Base-by-base conservation (phyloP, 164 flowering plant species). In the Houttuynia cordata region DNA sequence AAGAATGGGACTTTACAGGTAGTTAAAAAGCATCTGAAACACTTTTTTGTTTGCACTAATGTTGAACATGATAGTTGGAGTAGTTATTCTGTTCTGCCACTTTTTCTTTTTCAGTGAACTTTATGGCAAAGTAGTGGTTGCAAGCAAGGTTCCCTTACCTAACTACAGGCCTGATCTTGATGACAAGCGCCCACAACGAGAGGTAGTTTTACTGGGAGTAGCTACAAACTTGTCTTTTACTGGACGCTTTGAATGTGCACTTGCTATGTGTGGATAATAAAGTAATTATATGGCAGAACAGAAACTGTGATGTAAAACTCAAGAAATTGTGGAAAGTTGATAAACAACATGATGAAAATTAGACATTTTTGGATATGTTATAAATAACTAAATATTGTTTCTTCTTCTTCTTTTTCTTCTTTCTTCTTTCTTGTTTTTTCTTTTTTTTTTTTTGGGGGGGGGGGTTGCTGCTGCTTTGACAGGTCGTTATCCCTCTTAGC, bases 81-180 rank as follows among this genome's bases (percentile, higher is more conserved):
- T 30, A 30, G 37, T 30, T 30, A 30, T 30, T 30, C 37, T 30
- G 37, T 30, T 30, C 4, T 30, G 37, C 37, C 37, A 45, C 14
- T 45, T 12, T 45, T 45, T 45, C 13, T 17, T 10, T 45, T 45
- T 15, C 59, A 94, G 99, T 79, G 87, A 81, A 71, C 53, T 86
- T 18, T 94, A 91, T 73, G 97, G 96, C 37, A 94, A 91, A 76
- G 96, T 85, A 65, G 81, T 94, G 21, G 99, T 91, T 75, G 97
- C 87, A 40, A 94, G 99, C 79, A 94, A 91, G 80, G 85, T 79
- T 68, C 99, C 95, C 51, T 85, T 94, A 72, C 97, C 99, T 22
- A 86, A 94, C 72, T 94, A 94, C 65, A 63, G 99, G 61, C 97
- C 97, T 18, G 99, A 94, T 73, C 86, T 94, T 63, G 99, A 94